Conservation (phyloP, 768 basidiomycete species). For the Leccinum obscurum region DNA sequence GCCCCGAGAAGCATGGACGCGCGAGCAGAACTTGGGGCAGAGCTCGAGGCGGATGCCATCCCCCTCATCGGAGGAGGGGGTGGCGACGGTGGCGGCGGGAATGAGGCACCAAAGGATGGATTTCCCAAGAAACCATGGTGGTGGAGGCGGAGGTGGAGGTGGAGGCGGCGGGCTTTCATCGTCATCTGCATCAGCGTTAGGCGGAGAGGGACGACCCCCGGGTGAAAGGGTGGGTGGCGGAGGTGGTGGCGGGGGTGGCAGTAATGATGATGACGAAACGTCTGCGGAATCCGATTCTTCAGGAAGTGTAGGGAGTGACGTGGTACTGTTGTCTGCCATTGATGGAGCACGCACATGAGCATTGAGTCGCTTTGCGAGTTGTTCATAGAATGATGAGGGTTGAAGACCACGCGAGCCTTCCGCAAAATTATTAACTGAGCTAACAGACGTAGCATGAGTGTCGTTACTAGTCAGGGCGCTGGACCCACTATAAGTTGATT, state of each 20-base stretch:
- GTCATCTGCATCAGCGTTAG: conserved; percentile 17
- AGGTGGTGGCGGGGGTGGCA: conserved; percentile 26
- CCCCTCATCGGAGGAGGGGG: conserved; percentile 34
- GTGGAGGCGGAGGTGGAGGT: conserved; percentile 29
- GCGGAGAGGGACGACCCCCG: conserved; percentile 8
- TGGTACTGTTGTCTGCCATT: conserved; percentile 38
- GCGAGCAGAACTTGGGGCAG: conserved; percentile 49
- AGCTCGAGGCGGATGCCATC: conserved; percentile 14
- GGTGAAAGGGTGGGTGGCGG: conserved; percentile 16
- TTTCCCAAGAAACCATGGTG: conserved; percentile 31
- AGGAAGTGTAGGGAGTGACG: conserved; percentile 38
- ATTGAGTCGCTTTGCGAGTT: conserved; percentile 59
- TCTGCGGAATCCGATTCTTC: conserved; percentile 37
- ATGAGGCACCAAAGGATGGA: conserved; percentile 23
- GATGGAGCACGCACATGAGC: conserved; percentile 46
- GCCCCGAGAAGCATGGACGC: conserved; percentile 61
- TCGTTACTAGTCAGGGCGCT: conserved; percentile 48
- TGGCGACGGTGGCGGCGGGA: conserved; percentile 21
- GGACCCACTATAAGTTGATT: conserved; percentile 40
- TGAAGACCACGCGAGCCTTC: conserved; percentile 34
- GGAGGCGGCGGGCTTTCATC: conserved; percentile 31
- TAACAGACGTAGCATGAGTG: conserved; percentile 56
- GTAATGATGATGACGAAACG: conserved; percentile 29
- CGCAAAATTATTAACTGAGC: conserved; percentile 44
- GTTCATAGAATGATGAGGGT: conserved; percentile 57